Conservation (phyloP, 495 filamentous ascomycete species). For the Trichoderma parareesei region DNA sequence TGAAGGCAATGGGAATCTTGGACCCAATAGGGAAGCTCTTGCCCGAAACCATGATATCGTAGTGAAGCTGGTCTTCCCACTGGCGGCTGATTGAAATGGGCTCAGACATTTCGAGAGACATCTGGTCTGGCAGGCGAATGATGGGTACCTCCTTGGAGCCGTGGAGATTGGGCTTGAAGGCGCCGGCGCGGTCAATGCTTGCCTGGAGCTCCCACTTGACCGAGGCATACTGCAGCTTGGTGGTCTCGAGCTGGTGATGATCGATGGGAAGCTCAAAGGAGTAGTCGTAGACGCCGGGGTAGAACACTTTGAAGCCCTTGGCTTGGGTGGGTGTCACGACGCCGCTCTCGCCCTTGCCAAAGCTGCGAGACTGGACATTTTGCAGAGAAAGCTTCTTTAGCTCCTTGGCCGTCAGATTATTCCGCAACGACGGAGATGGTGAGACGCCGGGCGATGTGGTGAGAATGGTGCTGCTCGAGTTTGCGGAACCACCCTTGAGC, state of each 20-base stretch:
- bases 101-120: slow-evolving; percentile 87
- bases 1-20: slow-evolving; percentile 95
- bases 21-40: slow-evolving; percentile 94
- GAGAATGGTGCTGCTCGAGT: slow-evolving; percentile 21
- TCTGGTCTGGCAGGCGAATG: slow-evolving; percentile 81
- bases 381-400: slow-evolving; percentile 64
- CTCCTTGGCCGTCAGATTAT: slow-evolving; percentile 38
- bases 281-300: slow-evolving; percentile 87
- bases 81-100: slow-evolving; percentile 94
- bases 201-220: slow-evolving; percentile 89
- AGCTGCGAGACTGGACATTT: slow-evolving; percentile 75
- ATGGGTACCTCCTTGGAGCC: slow-evolving; percentile 79
- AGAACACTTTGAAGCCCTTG: slow-evolving; percentile 84
- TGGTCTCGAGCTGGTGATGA: slow-evolving; percentile 84
- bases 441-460: slow-evolving; percentile 18
- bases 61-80: slow-evolving; percentile 97
- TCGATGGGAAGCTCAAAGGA: slow-evolving; percentile 93
- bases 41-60: slow-evolving; percentile 97
- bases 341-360: slow-evolving; percentile 67
- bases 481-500: slow-evolving; percentile 39
- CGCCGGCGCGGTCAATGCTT: slow-evolving; percentile 78
- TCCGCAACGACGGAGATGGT: slow-evolving; percentile 21
- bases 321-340: slow-evolving; percentile 57
- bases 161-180: slow-evolving; percentile 84
- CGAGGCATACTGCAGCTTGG: slow-evolving; percentile 77